Base-by-base conservation (phyloP, 73 alveolate species). In the Paramecium octaurelia region DNA sequence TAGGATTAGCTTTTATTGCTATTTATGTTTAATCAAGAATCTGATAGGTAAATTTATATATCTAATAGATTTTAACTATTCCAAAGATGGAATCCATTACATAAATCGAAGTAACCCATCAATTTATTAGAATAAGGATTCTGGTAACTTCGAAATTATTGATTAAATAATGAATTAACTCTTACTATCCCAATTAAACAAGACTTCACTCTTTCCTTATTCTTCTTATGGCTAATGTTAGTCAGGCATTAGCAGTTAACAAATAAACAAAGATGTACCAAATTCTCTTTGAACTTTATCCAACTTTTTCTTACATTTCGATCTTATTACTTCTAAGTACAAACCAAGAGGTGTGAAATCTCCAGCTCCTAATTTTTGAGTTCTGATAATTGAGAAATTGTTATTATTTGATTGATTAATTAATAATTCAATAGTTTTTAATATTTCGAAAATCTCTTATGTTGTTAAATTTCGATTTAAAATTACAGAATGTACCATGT, bases 281-380 rank as follows among this genome's bases (percentile, higher is more conserved):
- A 77, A 21, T 77, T 77, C 90, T 23, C 90, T 77, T 43, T 29
- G 14, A 43, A 77, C 90, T 77, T 75, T 40, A 77, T 77, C 90
- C 8, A 46, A 18, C 24, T 77, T 77, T 12, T 21, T 77, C 35
- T 46, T 77, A 9, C 42, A 77, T 43, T 46, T 77, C 1, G 20
- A 40, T 46, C 71, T 21, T 9, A 77, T 8, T 29, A 11, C 3
- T 40, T 46, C 90, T 46, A 77, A 40, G 43, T 23, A 77, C 14
- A 43, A 43, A 21, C 10, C 46, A 4, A 77, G 8, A 2, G 90
- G 90, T n/a, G 46, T 36, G 43, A 40, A 77, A 9, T 43, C 69
- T 43, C 54, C 86, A 34, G 59, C 20, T 77, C 71, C 20, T 43
- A 43, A 2, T 46, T 77, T 77, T 23, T 77, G 12, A 21, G 27